These are phyloP conservation scores for Drechslerella stenobrocha DNA, from an alignment of 2,329 filamentous ascomycete genomes.

Conservation along the genomic window DNA sequence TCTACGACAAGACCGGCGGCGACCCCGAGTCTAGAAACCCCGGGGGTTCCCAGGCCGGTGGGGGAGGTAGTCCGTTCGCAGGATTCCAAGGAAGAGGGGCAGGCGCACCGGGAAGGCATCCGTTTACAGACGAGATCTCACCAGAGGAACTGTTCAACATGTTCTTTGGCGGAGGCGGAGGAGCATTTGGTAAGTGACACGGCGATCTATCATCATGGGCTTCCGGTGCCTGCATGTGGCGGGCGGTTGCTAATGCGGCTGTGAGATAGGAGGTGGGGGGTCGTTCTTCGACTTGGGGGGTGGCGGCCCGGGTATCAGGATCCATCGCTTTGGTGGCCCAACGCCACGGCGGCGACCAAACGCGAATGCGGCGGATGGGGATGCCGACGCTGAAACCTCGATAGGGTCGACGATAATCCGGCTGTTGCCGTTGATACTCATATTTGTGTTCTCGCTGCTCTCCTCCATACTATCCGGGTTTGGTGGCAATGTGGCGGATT, in stretches of 20 bases:
- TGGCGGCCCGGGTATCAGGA: constrained; percentile 84
- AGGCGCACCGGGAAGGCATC: constrained; percentile 54
- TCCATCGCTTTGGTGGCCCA: constrained; percentile 90
- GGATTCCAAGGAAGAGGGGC: constrained; percentile 62
- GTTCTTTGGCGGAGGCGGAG: constrained; percentile 78
- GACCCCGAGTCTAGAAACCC: constrained; percentile 89
- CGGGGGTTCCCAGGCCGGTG: constrained; percentile 56
- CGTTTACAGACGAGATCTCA: constrained; percentile 87
- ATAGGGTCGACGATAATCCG: constrained; percentile 61
- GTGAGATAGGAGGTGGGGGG: constrained; percentile 59
- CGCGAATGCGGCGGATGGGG: constrained; percentile 61
- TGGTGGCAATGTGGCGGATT: constrained; percentile 54
- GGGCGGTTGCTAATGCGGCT: constrained; percentile 40
- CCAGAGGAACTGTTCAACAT: constrained; percentile 96
- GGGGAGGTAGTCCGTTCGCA: constrained; percentile 66
- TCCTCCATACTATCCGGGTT: constrained; percentile 70
- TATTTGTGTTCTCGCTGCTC: constrained; percentile 83
- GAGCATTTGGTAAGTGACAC: constrained; percentile 66
- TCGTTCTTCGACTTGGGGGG: constrained; percentile 71
- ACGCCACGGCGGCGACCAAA: constrained; percentile 68
- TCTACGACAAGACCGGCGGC: constrained; percentile 84
- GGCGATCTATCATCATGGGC: constrained; percentile 22
- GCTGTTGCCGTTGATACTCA: constrained; percentile 81
- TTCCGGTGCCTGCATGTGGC: background rate
- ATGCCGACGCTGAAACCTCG: constrained; percentile 60